Base-by-base conservation (phyloP, 2,329 filamentous ascomycete species). In the Aspergillus vadensis region DNA sequence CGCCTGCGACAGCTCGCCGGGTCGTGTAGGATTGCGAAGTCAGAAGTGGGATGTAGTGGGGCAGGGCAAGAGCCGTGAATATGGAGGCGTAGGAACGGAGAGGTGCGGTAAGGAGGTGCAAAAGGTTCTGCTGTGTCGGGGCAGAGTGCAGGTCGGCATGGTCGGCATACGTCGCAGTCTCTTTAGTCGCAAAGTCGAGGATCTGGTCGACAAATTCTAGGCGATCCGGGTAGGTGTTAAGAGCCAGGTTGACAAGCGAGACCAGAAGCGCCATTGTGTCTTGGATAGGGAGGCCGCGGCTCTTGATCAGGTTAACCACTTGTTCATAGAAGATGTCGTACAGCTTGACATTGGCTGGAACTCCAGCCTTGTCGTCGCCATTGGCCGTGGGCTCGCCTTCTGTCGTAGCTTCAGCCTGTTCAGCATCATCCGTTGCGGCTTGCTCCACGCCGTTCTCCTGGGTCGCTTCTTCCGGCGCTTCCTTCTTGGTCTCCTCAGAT, bases 241-340 rank as follows among this genome's bases (percentile, higher is more conserved):
- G 84, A 9, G 96, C 92, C 59, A 99, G 85, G 69, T 98, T 98
- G 41, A 90, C 88, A 43, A 99, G 83, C 4, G 95, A 99, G n/a
- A 96, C 94, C 48, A 98, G 83, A 44, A 99, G 81, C 9, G 93
- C 95, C 69, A 97, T 95, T 17, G 91, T 96, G 74, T 99, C 96
- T 75, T 96, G 92, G 65, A 99, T 94, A 0, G 93, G 90, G 55
- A 99, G 83, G 67, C 92, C 89, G 72, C 97, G 92, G 55, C 91
- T 91, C 77, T 92, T 94, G 63, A 98, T 93, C 55, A 99, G 82
- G 70, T 94, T 93, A 72, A 96, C 90, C 63, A 98, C 95, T 76
- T 98, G 95, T 55, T 92, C 89, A 72, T 98, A 96, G 82, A 98
- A 99, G 61, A 98, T 91, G 77, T 98, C 93, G 76, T 98, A 98